Base-by-base conservation (phyloP, 345 rosid species). In the Cardiospermum halicacabum region DNA sequence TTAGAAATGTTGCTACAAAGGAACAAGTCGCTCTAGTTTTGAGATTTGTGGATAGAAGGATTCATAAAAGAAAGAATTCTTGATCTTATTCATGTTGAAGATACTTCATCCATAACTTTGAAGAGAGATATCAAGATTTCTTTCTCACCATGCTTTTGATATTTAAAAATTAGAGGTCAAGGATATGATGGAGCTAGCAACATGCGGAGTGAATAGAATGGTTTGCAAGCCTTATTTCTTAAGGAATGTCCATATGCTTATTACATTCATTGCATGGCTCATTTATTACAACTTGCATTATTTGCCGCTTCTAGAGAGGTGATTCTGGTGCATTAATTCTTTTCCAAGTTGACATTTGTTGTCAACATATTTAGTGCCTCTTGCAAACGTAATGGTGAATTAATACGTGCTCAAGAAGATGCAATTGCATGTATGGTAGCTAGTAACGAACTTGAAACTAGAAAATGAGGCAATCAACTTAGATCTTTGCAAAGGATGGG, bases 271-370 rank as follows among this genome's bases (percentile, higher is more conserved):
- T 45, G 50, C 11, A 11, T 45, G 16, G 50, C 50, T 45, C 50
- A 12, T 19, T 4, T 0, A 45, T 11, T 45, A 45, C 4, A 45
- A 45, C 11, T n/a, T 12, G 50, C 50, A 45, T 45, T 45, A n/a
- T 16, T 45, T 11, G 11, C 19, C n/a, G 3, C 50, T 3, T 45
- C 50, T 45, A 45, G 50, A 45, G 50, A 50, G 55, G 55, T 50
- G 5, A 50, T 50, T 50, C 21, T 2, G 0, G 26, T 31, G n/a
- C 49, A 58, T 68, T 25, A 58, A 25, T 58, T 68, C 12, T 68
- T 68, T 51, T 30, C 11, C 47, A 68, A 68, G 7, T 31, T 58
- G 7, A 11, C 50, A 5, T 58, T 57, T 7, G 24, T 58, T 22
- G 47, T 58, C 1, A 68, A 58, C 53, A 27, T 36, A 15, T 4